Evolutionary conservation across 345 rosid species (phyloP).

Genomic region (Anastatica hierochuntica): DNA sequence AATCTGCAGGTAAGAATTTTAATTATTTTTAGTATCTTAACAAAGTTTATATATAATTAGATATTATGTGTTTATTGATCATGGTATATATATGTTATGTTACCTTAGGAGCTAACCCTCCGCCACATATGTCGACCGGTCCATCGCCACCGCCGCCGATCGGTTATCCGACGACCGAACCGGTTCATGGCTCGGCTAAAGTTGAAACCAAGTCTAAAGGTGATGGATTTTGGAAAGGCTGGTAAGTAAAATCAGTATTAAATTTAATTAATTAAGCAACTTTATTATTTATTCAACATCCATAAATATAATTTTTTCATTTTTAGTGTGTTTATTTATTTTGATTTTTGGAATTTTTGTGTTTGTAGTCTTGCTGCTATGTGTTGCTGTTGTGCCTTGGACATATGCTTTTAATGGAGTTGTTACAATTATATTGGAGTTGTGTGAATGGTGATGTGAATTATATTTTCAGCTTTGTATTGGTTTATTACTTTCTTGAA

Average conservation of each 20-base stretch:
- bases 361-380: conserved; percentile 25
- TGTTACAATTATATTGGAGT: neutral
- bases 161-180: conserved; percentile 22
- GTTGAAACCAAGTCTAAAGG: conserved; percentile 25
- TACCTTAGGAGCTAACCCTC: conserved; percentile 17
- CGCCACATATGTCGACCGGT: conserved; percentile 23
- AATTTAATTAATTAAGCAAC: neutral
- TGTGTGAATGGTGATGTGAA: conserved; percentile 1
- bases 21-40: too few species aligned
- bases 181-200: conserved; percentile 10
- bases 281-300: too few species aligned
- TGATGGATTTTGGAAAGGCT: conserved; percentile 25
- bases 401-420: conserved; percentile 19
- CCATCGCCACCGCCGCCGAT: conserved; percentile 14
- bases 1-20: too few species aligned
- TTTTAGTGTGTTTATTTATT: neutral
- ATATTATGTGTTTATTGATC: too few species aligned
- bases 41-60: too few species aligned
- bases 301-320: neutral
- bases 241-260: too few species aligned
- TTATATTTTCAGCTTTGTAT: too few species aligned
- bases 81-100: neutral
- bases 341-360: neutral
- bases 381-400: conserved; percentile 29
- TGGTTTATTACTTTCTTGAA: too few species aligned